phyloP scores from a whole-genome alignment of 148 eudicot species.

The Camellia lanceoleosa region DNA sequence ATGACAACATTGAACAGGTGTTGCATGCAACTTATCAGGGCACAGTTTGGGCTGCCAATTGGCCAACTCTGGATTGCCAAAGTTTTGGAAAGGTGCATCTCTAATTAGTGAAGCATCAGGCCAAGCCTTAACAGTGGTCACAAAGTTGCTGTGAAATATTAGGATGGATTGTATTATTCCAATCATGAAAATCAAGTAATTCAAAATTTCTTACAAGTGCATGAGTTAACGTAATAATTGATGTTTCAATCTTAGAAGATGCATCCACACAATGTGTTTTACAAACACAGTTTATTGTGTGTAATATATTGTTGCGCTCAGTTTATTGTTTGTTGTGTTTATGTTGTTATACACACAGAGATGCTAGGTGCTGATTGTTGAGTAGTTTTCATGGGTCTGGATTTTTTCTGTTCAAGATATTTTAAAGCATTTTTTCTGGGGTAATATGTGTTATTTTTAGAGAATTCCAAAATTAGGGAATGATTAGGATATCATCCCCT shows the following conservation, averaged over 20 bases:
- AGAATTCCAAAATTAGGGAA: too few species aligned
- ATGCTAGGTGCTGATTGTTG: background rate
- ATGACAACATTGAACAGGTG: background rate
- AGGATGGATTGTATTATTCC: background rate
- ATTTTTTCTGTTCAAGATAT: background rate
- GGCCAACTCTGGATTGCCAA: background rate
- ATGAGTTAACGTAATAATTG: background rate
- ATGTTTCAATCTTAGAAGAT: background rate
- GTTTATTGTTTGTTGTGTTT: too few species aligned
- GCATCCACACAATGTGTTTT: background rate
- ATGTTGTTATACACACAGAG: background rate
- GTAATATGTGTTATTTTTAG: background rate
- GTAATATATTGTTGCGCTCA: too few species aligned
- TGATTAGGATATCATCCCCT: too few species aligned
- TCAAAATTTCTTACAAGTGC: background rate
- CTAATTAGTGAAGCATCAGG: background rate
- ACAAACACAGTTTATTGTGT: background rate
- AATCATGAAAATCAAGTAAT: background rate
- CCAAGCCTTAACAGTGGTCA: background rate
- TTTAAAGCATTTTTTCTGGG: background rate
- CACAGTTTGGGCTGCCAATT: background rate
- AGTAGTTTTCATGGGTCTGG: background rate
- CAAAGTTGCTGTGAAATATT: background rate
- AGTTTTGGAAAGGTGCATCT: background rate
- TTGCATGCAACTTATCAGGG: background rate